Base-by-base conservation (phyloP, 2,329 filamentous ascomycete species). In the Orbilia brochopaga region DNA sequence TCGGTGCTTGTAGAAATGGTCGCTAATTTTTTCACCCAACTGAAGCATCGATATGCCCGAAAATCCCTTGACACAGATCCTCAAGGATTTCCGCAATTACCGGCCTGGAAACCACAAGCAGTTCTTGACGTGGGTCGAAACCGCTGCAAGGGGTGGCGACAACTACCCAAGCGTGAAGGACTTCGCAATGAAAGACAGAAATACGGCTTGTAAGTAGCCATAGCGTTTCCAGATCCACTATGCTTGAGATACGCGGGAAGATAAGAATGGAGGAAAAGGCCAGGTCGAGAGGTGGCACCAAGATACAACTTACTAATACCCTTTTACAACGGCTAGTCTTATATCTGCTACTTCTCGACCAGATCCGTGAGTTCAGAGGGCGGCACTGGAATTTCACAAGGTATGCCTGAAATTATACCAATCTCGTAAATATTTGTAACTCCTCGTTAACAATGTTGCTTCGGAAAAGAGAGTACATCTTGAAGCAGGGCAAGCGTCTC, bases 51-150 rank as follows among this genome's bases (percentile, higher is more conserved):
- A 78, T 88, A 96, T 97, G 91, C 93, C 93, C 0, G 82, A 87
- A 60, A 97, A 92, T 2, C 93, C 93, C 0, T 86, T 97, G 51
- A 97, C 92, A 0, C 87, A 89, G 63, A 96, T 96, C 78, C 84
- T 97, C 19, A 73, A 75, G 74, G 93, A 97, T 79, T 97, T 97
- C 83, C 86, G 92, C 74, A 84, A 89, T 78, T 97, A 97, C 80
- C 86, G 93, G 0, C 93, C 93, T 1, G 90, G 89, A 60, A 93
- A 95, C 76, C 93, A 97, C 79, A 87, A 92, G 46, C 86, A 88
- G 75, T 97, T 97, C 79, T 84, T 97, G 35, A 85, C 86, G 73
- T 88, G 88, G 77, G 89, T 96, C 21, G 80, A 84, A 19, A 21
- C 19, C 13, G 59, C 61, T 35, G 64, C 74, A 2, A 54, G 61